Evolutionary conservation across 2,329 filamentous ascomycete genomes (phyloP), one percentile per base, ranked within the genome.

Genomic region (Fusarium oxysporum): DNA sequence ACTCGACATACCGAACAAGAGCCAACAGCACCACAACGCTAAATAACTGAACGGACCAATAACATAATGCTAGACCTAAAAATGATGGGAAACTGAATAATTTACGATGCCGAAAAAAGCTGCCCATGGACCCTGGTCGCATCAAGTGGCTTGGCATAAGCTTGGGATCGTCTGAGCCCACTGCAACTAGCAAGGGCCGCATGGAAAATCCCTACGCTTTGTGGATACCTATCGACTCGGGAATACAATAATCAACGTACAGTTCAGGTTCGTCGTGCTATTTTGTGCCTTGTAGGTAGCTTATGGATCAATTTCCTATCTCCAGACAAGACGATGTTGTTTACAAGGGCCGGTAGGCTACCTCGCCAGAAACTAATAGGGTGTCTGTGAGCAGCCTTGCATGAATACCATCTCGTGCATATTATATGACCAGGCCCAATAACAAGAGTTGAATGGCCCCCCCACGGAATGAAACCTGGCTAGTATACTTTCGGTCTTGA

Each of bases 151-250:
- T 70, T 70, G 58, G 66, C 66, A 35, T 40, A 54, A 47, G 45
- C 66, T 54, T 65, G 51, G 37, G 38, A 70, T 70, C 60, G 28
- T 69, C 66, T 28, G 51, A 69, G 65, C 51, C 65, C 66, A 53
- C 59, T 65, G 25, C 33, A 54, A 44, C 63, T 62, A 55, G 62
- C n/a, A 59, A 40, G 51, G 33, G 32, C n/a, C 44, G 38, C 62
- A 51, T 45, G 35, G 30, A 30, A 51, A 21, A 67, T 50, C 32
- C 55, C 23, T 61, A 55, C 64, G 33, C 28, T 33, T 33, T 53
- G 23, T 41, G 45, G 56, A 50, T 37, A n/a, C 54, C 25, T 58
- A 30, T 58, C 41, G 25, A 25, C 16, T 37, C 21, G 37, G 16
- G 51, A 19, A 32, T 14, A 25, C 38, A 56, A 14, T 23, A 12